phyloP scores from a whole-genome alignment of 2,329 filamentous ascomycete species.

The Cercospora berteroae region DNA sequence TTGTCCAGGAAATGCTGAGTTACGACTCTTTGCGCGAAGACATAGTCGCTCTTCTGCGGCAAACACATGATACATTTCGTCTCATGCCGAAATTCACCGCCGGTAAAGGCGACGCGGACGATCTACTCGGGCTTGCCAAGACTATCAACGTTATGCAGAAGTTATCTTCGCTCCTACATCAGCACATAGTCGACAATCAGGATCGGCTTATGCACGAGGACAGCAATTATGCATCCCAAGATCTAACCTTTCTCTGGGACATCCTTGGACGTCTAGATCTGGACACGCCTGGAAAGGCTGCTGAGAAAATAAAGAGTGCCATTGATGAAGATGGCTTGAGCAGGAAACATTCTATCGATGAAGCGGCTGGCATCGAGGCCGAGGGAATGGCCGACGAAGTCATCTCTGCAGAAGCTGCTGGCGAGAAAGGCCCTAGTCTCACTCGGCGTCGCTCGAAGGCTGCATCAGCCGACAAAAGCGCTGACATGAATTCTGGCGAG shows the following conservation, averaged over 20 bases:
- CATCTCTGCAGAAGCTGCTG: slow-evolving; percentile 62
- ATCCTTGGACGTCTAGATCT: slow-evolving; percentile 61
- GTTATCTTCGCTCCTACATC: slow-evolving; percentile 53
- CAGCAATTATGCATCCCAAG: slow-evolving; percentile 7
- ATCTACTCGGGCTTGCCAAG: slow-evolving; percentile 76
- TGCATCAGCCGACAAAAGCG: slow-evolving; percentile 1
- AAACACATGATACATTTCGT: slow-evolving; percentile 81
- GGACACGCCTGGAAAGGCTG: slow-evolving; percentile 64
- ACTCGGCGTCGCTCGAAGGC: slow-evolving; percentile 26
- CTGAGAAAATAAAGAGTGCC: slow-evolving; percentile 67
- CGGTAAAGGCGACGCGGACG: slow-evolving; percentile 86
- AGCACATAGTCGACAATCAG: slow-evolving; percentile 33
- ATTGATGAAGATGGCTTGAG: slow-evolving; percentile 93
- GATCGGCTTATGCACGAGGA: slow-evolving; percentile 37
- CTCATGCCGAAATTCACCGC: slow-evolving; percentile 92
- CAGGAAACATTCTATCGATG: slow-evolving; percentile 73
- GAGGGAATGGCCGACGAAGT: slow-evolving; percentile 72
- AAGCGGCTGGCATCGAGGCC: slow-evolving; percentile 68
- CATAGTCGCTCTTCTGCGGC: slow-evolving; percentile 65
- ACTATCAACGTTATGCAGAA: slow-evolving; percentile 74
- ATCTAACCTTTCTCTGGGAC: slow-evolving; percentile 34
- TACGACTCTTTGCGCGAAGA: slow-evolving; percentile 67
- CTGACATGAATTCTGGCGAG: slow-evolving; percentile 42
- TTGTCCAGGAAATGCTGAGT: slow-evolving; percentile 72
- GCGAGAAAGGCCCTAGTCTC: slow-evolving; percentile 47